Percentiles rank a stretch among this genome's conserved stretches.
phyloP scores from a whole-genome alignment of 164 flowering plant genomes.

The Chimonanthus salicifolius region DNA sequence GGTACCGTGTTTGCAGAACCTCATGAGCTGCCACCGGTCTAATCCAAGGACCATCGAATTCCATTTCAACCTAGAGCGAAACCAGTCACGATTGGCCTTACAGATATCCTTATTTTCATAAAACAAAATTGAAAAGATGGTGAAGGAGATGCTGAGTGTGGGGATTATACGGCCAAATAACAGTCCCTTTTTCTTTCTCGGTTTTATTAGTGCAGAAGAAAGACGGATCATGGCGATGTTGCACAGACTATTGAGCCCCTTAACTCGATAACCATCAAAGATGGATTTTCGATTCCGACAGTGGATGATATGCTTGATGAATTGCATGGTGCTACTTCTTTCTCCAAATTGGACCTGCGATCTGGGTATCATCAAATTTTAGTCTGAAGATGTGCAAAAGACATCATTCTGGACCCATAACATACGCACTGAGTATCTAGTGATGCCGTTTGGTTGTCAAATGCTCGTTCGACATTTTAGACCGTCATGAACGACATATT shows the following conservation, averaged over 20 bases:
- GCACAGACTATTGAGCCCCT: no score
- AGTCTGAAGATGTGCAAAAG: background rate
- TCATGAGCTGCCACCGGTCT: background rate
- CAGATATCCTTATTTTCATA: conserved; percentile 2
- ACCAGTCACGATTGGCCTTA: background rate
- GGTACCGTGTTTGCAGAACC: background rate
- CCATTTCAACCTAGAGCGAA: background rate
- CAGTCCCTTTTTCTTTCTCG: background rate
- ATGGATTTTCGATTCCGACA: no score
- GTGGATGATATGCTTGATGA: no score
- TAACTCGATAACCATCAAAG: no score
- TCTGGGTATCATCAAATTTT: conserved; percentile 1
- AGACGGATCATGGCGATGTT: no score
- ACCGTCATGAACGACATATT: background rate
- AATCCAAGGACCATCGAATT: background rate
- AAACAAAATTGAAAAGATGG: conserved; percentile 1
- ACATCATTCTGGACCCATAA: background rate
- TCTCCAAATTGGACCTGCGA: background rate
- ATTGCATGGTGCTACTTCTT: background rate
- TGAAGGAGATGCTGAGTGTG: background rate
- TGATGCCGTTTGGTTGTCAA: conserved; percentile 8
- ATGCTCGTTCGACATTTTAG: conserved; percentile 1
- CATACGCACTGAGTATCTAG: background rate
- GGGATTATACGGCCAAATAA: background rate
- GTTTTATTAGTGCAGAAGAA: background rate